Evolutionary conservation across 2,329 filamentous ascomycete species (phyloP), one percentile per base, ranked within the genome.

Genomic region (Colletotrichum navitas): DNA sequence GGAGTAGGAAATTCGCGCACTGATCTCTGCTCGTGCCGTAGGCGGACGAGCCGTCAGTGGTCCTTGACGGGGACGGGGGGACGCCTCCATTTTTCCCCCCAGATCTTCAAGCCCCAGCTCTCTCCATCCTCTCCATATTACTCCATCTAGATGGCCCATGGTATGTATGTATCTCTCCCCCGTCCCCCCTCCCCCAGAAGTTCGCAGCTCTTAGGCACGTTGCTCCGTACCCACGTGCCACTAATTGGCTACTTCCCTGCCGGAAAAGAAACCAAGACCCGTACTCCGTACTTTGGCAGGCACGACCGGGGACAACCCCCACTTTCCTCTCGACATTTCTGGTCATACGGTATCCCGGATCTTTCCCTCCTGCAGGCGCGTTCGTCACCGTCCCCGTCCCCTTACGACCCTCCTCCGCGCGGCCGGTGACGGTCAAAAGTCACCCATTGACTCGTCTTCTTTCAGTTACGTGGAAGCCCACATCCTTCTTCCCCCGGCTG

Each of bases 321-420:
- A 51, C 47, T 34, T 34, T 45, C 29, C 32, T n/a, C 45, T 45
- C 54, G 60, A 59, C 26, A 12, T n/a, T 47, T 72, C 69, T 66
- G 69, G 65, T 26, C 69, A 72, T 29, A 29, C 4, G n/a, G n/a
- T 64, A 60, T 64, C 69, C 69, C 69, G 69, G 36, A 18, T 67
- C 5, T 43, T 67, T 67, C 54, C 60, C 55, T 69, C 61, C 24
- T 32, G 24, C 36, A 18, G 36, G 36, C 24, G 56, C 16, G 12
- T 36, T 14, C 34, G 10, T 36, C 34, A 2, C 29, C 34, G 34
- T 36, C 34, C 29, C 29, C 34, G 34, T 36, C 34, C 34, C 34
- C 11, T 36, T 36, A 36, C 34, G 7, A 34, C 34, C 34, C 34
- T 8, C 34, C 10, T 8, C 34, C 10, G 8, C 34, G 6, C 10